A percentile compares a stretch with the other conserved stretches of the same genome.
phyloP scores from a whole-genome alignment of 768 basidiomycete genomes.

The Gloeophyllum trabeum region DNA sequence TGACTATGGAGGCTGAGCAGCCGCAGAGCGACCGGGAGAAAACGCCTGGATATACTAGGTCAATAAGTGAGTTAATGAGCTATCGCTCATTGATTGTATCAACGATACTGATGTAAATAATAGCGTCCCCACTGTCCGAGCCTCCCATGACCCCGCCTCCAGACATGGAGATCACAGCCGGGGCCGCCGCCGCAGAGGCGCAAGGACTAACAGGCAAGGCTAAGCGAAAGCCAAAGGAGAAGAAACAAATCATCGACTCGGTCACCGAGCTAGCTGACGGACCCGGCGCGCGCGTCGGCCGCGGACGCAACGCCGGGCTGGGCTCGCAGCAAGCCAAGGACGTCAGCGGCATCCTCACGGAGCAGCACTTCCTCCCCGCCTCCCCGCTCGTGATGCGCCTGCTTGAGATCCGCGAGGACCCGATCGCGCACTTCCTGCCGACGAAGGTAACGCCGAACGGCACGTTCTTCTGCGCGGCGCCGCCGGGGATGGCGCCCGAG shows the following conservation, averaged over 20 bases:
- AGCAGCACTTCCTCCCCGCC: conserved; percentile 78
- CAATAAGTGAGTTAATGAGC: conserved; percentile 50
- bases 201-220: conserved; percentile 16
- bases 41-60: conserved; percentile 51
- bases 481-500: conserved; percentile 75
- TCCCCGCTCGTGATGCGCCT: conserved; percentile 81
- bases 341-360: conserved; percentile 62
- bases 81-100: conserved; percentile 1
- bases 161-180: conserved; percentile 35
- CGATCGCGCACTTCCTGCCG: conserved; percentile 77
- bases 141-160: conserved; percentile 72
- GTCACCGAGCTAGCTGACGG: conserved; percentile 74
- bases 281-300: conserved; percentile 39
- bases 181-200: conserved; percentile 33
- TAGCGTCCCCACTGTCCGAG: conserved; percentile 71
- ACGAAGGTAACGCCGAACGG: conserved; percentile 64
- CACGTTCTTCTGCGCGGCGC: conserved; percentile 73
- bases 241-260: conserved; percentile 86
- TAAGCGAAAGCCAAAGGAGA: conserved; percentile 52
- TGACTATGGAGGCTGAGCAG: too few relatives aligned
- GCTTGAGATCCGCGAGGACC: conserved; percentile 77
- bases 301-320: conserved; percentile 40
- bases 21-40: conserved; percentile 32
- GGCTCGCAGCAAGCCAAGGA: conserved; percentile 42
- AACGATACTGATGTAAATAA: conserved; percentile 4